Evolutionary conservation across 371 early-diverging fungal species (phyloP), one percentile per base, ranked within the genome.

Genomic region (Lichtheimia hyalospora): DNA sequence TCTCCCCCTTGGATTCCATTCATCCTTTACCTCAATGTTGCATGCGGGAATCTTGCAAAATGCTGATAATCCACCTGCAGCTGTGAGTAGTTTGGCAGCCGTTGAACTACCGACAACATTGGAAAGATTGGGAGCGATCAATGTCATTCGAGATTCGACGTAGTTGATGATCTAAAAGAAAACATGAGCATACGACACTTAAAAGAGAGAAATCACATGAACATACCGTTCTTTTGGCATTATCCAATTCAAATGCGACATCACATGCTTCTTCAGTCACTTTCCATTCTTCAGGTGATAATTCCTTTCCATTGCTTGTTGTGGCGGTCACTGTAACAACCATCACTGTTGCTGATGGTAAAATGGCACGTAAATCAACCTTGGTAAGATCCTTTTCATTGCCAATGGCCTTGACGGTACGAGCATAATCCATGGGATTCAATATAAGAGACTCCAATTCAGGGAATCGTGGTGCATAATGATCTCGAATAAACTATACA

Each of bases 71-170:
- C 99, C 97, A 58, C 97, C 97, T 5, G 96, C 94, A 3, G 90
- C 90, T 18, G 93, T 93, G 62, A 97, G 84, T 40, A 98, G 67
- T 67, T 92, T 91, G 14, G 99, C 97, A 0, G 99, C 96, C 0
- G 91, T 89, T 0, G 90, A 79, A 27, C 89, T 88, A 14, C 96
- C 97, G 3, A 97, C 84, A 5, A 98, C 85, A 1, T 89, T 85
- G 0, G 97, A 92, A 1, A 97, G 69, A 56, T 97, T 97, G 14
- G 99, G 99, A 2, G 99, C 97, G 64, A 97, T 91, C 40, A 94
- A 79, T 0, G 83, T 82, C 94, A 97, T 93, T 13, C 96, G 83
- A 1, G 95, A 92, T 68, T 95, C 95, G 16, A 98, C 94, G 75
- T 94, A 97, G 41, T 78, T 85, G 49, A 93, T 82, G 40, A 98